Percentiles rank a stretch among this genome's conserved stretches.
phyloP scores from a whole-genome alignment of 164 flowering plant genomes.

The Magnolia officinalis region DNA sequence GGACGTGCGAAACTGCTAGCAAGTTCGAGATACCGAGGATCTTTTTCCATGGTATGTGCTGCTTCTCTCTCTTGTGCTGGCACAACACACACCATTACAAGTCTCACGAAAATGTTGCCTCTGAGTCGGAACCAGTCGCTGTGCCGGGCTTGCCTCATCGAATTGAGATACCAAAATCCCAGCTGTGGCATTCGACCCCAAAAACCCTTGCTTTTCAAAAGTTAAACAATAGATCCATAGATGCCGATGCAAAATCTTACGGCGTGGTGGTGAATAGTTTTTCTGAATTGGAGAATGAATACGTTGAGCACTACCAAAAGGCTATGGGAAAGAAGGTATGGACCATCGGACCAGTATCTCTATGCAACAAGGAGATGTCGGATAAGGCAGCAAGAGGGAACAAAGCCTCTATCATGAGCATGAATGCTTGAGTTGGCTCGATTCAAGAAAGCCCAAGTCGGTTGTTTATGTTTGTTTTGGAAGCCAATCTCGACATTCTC shows the following conservation, averaged over 20 bases:
- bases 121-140: conserved; percentile 28
- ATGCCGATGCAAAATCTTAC: conserved; percentile 22
- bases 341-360: conserved; percentile 52
- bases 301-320: conserved; percentile 22
- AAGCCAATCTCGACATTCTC: conserved; percentile 20
- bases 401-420: conserved; percentile 23
- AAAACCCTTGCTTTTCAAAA: not conserved
- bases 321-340: conserved; percentile 29
- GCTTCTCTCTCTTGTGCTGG: conserved; percentile 28
- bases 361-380: conserved; percentile 22
- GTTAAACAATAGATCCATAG: conserved; percentile 7
- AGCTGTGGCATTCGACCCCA: conserved; percentile 8
- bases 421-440: conserved; percentile 44
- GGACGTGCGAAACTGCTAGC: conserved; percentile 32
- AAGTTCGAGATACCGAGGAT: conserved; percentile 43
- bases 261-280: conserved; percentile 45
- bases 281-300: conserved; percentile 40
- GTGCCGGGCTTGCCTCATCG: conserved; percentile 37
- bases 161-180: conserved; percentile 28
- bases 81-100: conserved; percentile 11
- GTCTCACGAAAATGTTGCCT: conserved; percentile 15
- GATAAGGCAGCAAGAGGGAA: conserved; percentile 42
- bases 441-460: conserved; percentile 26
- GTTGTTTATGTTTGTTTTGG: conserved; percentile 59
- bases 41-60: conserved; percentile 32